phyloP scores from a whole-genome alignment of 768 basidiomycete genomes.

The Lactarius trivialis region DNA sequence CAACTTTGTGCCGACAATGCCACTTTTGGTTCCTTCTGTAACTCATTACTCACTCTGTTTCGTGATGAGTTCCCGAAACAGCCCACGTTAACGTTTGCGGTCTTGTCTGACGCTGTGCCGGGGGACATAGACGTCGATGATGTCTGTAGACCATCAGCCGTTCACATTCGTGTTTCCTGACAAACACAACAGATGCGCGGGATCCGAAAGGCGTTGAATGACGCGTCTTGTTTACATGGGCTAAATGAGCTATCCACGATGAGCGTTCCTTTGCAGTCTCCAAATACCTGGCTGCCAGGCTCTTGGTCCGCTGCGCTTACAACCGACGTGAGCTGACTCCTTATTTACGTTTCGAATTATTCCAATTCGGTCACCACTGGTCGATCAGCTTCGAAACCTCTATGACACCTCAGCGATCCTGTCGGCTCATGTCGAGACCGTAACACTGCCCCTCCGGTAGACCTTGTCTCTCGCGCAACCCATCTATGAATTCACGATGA shows the following conservation, averaged over 20 bases:
- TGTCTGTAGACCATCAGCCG: neutral
- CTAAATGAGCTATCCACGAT: constrained; percentile 29
- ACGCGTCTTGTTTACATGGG: constrained; percentile 43
- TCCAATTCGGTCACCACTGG: neutral
- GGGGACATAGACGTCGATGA: constrained; percentile 17
- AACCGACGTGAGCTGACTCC: constrained; percentile 25
- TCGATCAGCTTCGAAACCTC: constrained; percentile 22
- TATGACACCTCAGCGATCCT: constrained; percentile 34
- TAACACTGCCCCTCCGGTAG: constrained; percentile 32
- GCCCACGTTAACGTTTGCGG: constrained; percentile 49
- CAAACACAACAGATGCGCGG: constrained; percentile 30
- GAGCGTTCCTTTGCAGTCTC: constrained; percentile 30
- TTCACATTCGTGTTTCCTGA: constrained; percentile 17
- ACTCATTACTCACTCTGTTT: constrained; percentile 50
- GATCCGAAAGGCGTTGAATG: constrained; percentile 48
- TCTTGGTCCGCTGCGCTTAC: constrained; percentile 28
- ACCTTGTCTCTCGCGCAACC: neutral
- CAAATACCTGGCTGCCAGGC: constrained; percentile 26
- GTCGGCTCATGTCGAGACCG: constrained; percentile 34
- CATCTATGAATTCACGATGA: neutral
- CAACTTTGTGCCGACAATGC: constrained; percentile 59
- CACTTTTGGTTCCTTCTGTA: constrained; percentile 59
- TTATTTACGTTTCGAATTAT: neutral
- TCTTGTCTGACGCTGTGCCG: constrained; percentile 44
- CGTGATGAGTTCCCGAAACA: constrained; percentile 64